Conservation (phyloP, 2,329 filamentous ascomycete species). For the Rosellinia necatrix region DNA sequence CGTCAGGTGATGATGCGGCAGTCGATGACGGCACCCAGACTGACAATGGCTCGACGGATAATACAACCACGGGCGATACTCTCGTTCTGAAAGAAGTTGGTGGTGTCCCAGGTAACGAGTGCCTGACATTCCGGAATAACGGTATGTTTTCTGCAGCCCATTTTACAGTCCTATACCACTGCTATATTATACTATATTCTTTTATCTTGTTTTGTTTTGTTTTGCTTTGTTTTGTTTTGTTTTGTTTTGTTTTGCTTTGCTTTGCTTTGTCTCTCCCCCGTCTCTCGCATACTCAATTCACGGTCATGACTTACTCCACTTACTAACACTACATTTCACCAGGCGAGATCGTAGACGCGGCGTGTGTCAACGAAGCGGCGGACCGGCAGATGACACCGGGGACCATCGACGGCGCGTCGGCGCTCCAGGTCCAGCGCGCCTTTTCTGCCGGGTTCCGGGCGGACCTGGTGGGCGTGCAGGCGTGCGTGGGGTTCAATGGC, state of each 20-base stretch:
- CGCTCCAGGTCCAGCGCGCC: constrained; percentile 45
- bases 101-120: constrained; percentile 44
- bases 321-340: not conserved
- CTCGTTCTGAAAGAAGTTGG: constrained; percentile 46
- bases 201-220: no score
- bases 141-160: constrained; percentile 5
- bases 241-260: no score
- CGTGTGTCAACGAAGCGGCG: constrained; percentile 44
- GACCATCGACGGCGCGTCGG: constrained; percentile 39
- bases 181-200: no score
- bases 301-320: no score
- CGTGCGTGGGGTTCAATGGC: constrained; percentile 48
- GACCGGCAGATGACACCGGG: constrained; percentile 48
- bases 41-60: not conserved
- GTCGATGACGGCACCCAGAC: not conserved
- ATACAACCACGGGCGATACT: constrained; percentile 30
- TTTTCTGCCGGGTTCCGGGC: constrained; percentile 46
- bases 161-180: no score
- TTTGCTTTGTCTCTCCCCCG: no score
- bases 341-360: constrained; percentile 49
- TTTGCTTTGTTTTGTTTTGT: no score
- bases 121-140: constrained; percentile 50
- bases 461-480: constrained; percentile 45
- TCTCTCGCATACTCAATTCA: no score
- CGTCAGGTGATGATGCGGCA: not conserved